Evolutionary conservation across 164 flowering plant species (phyloP).

Genomic region (Cinnamomum micranthum): DNA sequence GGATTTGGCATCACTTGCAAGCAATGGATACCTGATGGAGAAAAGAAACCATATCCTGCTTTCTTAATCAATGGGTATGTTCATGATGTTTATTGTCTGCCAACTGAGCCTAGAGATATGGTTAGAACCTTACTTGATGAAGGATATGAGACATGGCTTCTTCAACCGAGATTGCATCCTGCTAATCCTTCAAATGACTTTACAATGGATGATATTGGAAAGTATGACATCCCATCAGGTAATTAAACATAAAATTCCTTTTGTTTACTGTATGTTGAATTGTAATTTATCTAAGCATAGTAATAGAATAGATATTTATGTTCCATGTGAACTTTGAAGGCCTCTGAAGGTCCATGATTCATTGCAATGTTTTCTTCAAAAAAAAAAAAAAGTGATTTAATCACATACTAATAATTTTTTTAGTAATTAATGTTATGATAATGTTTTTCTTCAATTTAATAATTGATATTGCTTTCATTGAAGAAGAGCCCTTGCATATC

Average conservation of each 20-base stretch:
- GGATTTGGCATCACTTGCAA: slow-evolving; percentile 43
- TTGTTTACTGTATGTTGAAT: too few species aligned
- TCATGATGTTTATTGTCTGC: slow-evolving; percentile 48
- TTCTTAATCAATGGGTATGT: slow-evolving; percentile 54
- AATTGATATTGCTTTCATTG: too few species aligned
- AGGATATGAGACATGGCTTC: slow-evolving; percentile 50
- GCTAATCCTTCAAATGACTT: slow-evolving; percentile 38
- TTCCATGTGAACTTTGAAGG: too few species aligned
- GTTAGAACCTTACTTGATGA: slow-evolving; percentile 46
- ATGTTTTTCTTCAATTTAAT: too few species aligned
- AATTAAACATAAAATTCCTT: not conserved
- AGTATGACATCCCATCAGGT: slow-evolving; percentile 61
- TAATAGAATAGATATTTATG: too few species aligned
- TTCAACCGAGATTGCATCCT: slow-evolving; percentile 53
- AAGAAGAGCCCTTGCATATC: too few species aligned
- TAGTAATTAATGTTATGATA: too few species aligned
- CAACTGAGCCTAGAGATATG: slow-evolving; percentile 57
- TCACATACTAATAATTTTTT: too few species aligned
- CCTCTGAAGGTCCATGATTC: too few species aligned
- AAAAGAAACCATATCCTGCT: slow-evolving; percentile 32
- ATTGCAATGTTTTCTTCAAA: too few species aligned
- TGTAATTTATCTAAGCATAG: too few species aligned
- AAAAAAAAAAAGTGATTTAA: too few species aligned
- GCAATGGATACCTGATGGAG: slow-evolving; percentile 23
- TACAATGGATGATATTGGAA: slow-evolving; percentile 54